phyloP scores from a whole-genome alignment of 768 basidiomycete genomes.

The Tricholoma saponaceum region DNA sequence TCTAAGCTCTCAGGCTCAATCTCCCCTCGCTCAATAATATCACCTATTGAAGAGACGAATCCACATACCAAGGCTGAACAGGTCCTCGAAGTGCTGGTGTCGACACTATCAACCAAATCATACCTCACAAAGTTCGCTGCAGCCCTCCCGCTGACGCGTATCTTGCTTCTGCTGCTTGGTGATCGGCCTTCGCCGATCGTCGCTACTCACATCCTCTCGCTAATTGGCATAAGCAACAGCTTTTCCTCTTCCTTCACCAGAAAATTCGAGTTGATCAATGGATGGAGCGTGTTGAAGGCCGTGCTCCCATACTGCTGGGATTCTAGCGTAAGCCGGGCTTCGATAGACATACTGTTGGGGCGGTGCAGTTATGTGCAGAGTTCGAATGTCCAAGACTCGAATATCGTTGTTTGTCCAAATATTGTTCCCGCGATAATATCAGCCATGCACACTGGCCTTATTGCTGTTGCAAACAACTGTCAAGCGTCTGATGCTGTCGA shows the following conservation, averaged over 20 bases:
- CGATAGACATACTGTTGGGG: slow-evolving; percentile 69
- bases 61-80: slow-evolving; percentile 60
- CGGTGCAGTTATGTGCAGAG: slow-evolving; percentile 22
- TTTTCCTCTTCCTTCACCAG: slow-evolving; percentile 61
- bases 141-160: slow-evolving; percentile 72
- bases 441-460: slow-evolving; percentile 58
- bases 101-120: slow-evolving; percentile 50
- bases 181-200: slow-evolving; percentile 62
- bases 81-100: slow-evolving; percentile 62
- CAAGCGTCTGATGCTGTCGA: slow-evolving; percentile 25
- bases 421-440: slow-evolving; percentile 72
- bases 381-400: slow-evolving; percentile 18
- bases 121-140: slow-evolving; percentile 69
- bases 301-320: slow-evolving; percentile 73
- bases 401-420: slow-evolving; percentile 54
- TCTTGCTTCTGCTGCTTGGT: slow-evolving; percentile 76
- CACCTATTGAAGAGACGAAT: slow-evolving; percentile 46
- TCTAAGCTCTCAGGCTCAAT: slow-evolving; percentile 14
- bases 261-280: slow-evolving; percentile 83
- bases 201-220: slow-evolving; percentile 52
- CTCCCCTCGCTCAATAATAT: slow-evolving; percentile 57
- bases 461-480: slow-evolving; percentile 33
- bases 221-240: slow-evolving; percentile 54
- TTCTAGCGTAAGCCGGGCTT: slow-evolving; percentile 55
- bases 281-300: slow-evolving; percentile 73